Base-by-base conservation (phyloP, 495 filamentous ascomycete species). In the Friedmanniomyces endolithicus region DNA sequence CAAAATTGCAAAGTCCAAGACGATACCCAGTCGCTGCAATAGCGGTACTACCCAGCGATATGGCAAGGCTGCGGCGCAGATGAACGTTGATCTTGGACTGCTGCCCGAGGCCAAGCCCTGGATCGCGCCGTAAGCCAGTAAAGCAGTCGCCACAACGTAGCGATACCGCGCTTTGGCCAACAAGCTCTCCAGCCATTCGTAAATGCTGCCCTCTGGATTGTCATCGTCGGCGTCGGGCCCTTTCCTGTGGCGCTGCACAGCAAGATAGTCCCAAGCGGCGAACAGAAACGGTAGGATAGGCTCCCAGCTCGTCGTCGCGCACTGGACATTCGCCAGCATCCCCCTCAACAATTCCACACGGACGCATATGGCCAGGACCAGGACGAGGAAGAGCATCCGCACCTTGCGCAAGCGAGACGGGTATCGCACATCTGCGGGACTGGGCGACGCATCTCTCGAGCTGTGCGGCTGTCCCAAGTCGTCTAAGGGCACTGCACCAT, bases 251-350 rank as follows among this genome's bases (percentile, higher is more conserved):
- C 50, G 31, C 29, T 55, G 45, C 14, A 45, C 44, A 11, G 34
- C 24, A 19, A 29, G 57, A 31, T 53, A 58, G 25, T 59, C 52
- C 62, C 50, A 35, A 37, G 58, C 23, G 45, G 63, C 48, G 59
- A 65, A 39, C 24, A 52, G 48, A 19, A 51, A 34, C 0, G 56
- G 57, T 11, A 63, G 58, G 11, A 64, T 52, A 6, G 57, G 23
- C 39, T 56, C 52, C 49, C 59, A 59, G 8, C 46, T 60, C 11
- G 45, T 29, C 3, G 48, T 45, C 9, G 64, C 50, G 52, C 67
- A 70, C 50, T 68, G 64, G 0, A 59, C 40, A 43, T 62, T 51
- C 24, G 41, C 57, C 27, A 63, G 46, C 3, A 68, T 44, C 16
- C 34, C 39, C 9, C 60, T 56, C 37, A 63, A 56, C 8, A 64